phyloP scores from a whole-genome alignment of 108 stramenopile genomes.

The Pseudonitzschia multistriata region DNA sequence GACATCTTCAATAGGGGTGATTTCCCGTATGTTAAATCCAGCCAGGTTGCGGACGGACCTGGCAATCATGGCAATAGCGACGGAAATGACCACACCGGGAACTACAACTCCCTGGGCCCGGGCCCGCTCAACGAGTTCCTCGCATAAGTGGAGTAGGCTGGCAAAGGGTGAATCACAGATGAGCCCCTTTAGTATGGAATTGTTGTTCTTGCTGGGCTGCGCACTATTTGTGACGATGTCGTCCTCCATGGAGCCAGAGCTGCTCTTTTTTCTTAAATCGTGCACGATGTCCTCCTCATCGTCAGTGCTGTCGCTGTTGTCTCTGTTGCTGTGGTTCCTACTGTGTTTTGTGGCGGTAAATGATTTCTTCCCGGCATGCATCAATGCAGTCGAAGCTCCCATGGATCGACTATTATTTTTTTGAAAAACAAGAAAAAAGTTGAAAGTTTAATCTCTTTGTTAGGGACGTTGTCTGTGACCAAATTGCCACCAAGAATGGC shows the following conservation, averaged over 20 bases:
- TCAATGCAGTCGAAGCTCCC: constrained; percentile 95
- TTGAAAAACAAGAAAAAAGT: no score
- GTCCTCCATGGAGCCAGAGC: neutral
- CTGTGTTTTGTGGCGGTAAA: constrained; percentile 38
- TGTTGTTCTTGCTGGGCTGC: neutral
- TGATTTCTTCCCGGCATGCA: constrained; percentile 89
- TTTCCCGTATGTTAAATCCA: constrained; percentile 77
- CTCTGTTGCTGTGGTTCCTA: neutral
- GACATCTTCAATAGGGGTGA: constrained; percentile 81
- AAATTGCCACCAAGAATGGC: neutral
- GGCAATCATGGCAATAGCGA: constrained; percentile 79
- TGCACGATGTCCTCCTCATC: neutral
- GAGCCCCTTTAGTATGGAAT: constrained; percentile 61
- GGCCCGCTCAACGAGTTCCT: constrained; percentile 91
- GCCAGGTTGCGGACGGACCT: constrained; percentile 75
- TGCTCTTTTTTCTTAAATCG: neutral
- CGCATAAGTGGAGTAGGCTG: constrained; percentile 76
- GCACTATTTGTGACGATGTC: neutral
- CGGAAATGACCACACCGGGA: constrained; percentile 61
- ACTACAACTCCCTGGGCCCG: constrained; percentile 74
- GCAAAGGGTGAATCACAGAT: constrained; percentile 92
- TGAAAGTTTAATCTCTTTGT: no score
- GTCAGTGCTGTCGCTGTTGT: constrained; percentile 1
- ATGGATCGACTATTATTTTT: constrained; percentile 83
- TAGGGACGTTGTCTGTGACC: no score